phyloP scores from a whole-genome alignment of 306 rosid species.

The Senna tora region DNA sequence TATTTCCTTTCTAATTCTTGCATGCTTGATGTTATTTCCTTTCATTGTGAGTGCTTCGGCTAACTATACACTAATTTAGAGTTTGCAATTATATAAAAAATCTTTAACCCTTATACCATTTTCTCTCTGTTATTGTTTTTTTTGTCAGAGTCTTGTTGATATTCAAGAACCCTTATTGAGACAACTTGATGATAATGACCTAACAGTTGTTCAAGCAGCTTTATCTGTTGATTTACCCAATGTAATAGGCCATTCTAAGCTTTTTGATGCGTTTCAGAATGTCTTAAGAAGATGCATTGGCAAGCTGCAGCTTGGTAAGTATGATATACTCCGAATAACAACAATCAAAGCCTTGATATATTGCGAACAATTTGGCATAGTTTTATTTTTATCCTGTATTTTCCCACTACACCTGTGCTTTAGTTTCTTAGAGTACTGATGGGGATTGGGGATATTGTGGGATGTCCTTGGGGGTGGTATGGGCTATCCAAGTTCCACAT shows the following conservation, averaged over 20 bases:
- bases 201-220: slow-evolving; percentile 79
- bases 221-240: slow-evolving; percentile 61
- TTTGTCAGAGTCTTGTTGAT: slow-evolving; percentile 64
- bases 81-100: slow-evolving; percentile 5
- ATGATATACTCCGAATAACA: slow-evolving; percentile 28
- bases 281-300: slow-evolving; percentile 68
- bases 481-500: no score
- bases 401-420: slow-evolving; percentile 12
- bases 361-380: slow-evolving; percentile 15
- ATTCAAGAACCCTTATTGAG: slow-evolving; percentile 71
- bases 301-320: slow-evolving; percentile 61
- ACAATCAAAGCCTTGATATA: no score
- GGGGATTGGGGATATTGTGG: background rate
- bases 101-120: slow-evolving; percentile 28
- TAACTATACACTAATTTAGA: background rate
- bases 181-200: slow-evolving; percentile 81
- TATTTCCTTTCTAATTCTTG: no score
- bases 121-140: slow-evolving; percentile 4
- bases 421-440: background rate
- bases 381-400: slow-evolving; percentile 10
- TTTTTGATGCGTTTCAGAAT: slow-evolving; percentile 58
- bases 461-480: no score
- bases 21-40: no score
- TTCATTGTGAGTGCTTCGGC: background rate
- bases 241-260: slow-evolving; percentile 55